phyloP scores from a whole-genome alignment of 2,329 filamentous ascomycete genomes.

The Penicillium sp. region DNA sequence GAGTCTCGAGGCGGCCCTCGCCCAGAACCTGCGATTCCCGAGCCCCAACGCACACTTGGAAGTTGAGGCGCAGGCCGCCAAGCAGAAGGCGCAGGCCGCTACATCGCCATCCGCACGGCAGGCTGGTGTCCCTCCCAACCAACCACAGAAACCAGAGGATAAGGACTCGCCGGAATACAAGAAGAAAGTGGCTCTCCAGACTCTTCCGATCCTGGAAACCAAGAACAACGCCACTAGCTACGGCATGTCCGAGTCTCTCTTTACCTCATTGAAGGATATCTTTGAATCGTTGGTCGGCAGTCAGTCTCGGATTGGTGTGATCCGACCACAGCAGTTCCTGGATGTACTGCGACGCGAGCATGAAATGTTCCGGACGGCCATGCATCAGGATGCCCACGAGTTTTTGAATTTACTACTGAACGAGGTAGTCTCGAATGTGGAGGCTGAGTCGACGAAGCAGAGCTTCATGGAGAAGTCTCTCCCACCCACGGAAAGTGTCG shows the following conservation, averaged over 20 bases:
- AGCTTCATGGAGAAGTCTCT: constrained; percentile 43
- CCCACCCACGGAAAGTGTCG: constrained; percentile 50
- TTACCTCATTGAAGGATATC: constrained; percentile 92
- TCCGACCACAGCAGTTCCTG: constrained; percentile 88
- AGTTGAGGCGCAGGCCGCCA: constrained; percentile 50
- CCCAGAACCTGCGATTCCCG: constrained; percentile 54
- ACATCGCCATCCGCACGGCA: constrained; percentile 40
- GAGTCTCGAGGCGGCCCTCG: constrained; percentile 59
- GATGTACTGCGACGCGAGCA: constrained; percentile 93
- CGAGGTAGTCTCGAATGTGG: constrained; percentile 90
- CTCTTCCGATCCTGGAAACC: constrained; percentile 82
- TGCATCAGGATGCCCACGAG: constrained; percentile 98
- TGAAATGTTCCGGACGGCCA: constrained; percentile 93
- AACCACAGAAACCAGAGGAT: constrained; percentile 73
- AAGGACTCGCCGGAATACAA: constrained; percentile 97
- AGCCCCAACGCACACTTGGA: constrained; percentile 57
- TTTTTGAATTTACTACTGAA: constrained; percentile 95
- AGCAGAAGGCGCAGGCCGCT: constrained; percentile 41
- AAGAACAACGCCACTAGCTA: constrained; percentile 77
- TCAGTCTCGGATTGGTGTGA: constrained; percentile 77
- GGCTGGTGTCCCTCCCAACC: constrained; percentile 54
- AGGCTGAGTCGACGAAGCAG: constrained; percentile 65
- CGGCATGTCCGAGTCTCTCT: constrained; percentile 91
- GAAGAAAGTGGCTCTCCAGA: constrained; percentile 90
- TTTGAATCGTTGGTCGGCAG: constrained; percentile 86